These are phyloP conservation scores for Coemansia asiatica DNA, from an alignment of 192 early-diverging fungal genomes.

Conservation along the genomic window DNA sequence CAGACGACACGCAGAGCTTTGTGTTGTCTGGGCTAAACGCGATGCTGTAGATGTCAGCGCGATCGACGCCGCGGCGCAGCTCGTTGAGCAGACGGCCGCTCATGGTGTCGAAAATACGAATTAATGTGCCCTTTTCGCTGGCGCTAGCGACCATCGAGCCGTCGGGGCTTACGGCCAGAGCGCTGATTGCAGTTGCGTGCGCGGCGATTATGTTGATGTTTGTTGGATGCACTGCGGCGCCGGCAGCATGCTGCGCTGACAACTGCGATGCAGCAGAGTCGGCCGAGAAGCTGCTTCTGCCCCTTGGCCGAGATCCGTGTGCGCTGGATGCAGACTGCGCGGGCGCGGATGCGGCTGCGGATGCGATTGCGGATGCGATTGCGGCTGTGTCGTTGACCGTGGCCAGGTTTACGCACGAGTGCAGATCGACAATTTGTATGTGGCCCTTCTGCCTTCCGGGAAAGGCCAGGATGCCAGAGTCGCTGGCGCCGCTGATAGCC, in stretches of 20 bases:
- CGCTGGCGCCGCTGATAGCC: constrained; percentile 64
- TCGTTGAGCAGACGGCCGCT: constrained; percentile 77
- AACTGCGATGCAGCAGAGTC: constrained; percentile 27
- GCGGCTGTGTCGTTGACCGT: constrained; percentile 13
- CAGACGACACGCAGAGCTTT: constrained; percentile 79
- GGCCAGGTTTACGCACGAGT: constrained; percentile 51
- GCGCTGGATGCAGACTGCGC: constrained; percentile 2
- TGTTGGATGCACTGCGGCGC: constrained; percentile 47
- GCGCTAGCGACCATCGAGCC: constrained; percentile 68
- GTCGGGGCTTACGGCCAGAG: constrained; percentile 67
- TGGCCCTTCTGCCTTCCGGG: constrained; percentile 81
- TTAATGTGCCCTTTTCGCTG: constrained; percentile 87
- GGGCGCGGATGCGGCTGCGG: not conserved
- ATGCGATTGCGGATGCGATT: not conserved
- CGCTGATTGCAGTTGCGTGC: constrained; percentile 74
- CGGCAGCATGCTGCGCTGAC: constrained; percentile 71
- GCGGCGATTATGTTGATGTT: constrained; percentile 53
- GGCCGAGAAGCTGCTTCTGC: constrained; percentile 43
- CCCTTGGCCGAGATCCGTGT: constrained; percentile 37
- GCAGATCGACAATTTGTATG: constrained; percentile 80
- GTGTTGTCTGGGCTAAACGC: constrained; percentile 82
- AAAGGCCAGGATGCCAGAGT: constrained; percentile 77
- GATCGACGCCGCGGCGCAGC: constrained; percentile 83
- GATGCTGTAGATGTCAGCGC: constrained; percentile 85
- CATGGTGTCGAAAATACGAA: constrained; percentile 81